Evolutionary conservation across 2,329 filamentous ascomycete species (phyloP), one percentile per base, ranked within the genome.

Genomic region (Cladosporium sp.): DNA sequence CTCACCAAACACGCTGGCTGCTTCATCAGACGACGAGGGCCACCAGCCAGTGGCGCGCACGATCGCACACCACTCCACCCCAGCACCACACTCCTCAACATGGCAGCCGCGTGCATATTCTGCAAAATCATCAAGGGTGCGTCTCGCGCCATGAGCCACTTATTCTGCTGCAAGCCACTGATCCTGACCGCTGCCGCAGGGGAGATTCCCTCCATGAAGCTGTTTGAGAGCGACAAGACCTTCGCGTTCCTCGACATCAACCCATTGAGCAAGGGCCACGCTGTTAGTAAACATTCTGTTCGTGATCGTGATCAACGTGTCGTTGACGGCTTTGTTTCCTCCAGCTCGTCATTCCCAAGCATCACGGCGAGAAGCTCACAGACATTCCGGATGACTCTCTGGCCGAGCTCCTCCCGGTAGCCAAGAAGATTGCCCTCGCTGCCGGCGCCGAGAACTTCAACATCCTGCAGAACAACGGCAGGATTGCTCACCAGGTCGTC

Each of bases 181-280:
- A 37, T 32, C 19, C 34, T 33, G 19, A 54, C 44, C 40, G 14
- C 10, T 16, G 19, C 43, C 41, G 55, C 63, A 96, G 91, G 91
- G 60, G 92, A 97, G 57, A 96, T 98, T 70, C 93, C 93, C 45
- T 92, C 84, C 63, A 86, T 97, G 78, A 98, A 96, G 81, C 84
- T 98, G 73, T 91, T 89, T 68, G 93, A 98, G 75, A 93, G 82
- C 64, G 87, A 95, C 35, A 95, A 92, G 76, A 88, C 92, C 43
- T 79, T 95, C 57, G 93, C 93, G 9, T 98, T 98, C 72, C 86
- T 98, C 60, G 93, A 98, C 71, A 96, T 98, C 73, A 85, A 89
- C 59, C 93, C 93, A 3, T 76, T 97, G 18, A 89, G 85, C 71
- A 81, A 81, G 66, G 93, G 93, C 53, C 93, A 98, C 67, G 88